Evolutionary conservation across 805 yeast species (phyloP).

Genomic region (Saccharomycopsis selenospora): DNA sequence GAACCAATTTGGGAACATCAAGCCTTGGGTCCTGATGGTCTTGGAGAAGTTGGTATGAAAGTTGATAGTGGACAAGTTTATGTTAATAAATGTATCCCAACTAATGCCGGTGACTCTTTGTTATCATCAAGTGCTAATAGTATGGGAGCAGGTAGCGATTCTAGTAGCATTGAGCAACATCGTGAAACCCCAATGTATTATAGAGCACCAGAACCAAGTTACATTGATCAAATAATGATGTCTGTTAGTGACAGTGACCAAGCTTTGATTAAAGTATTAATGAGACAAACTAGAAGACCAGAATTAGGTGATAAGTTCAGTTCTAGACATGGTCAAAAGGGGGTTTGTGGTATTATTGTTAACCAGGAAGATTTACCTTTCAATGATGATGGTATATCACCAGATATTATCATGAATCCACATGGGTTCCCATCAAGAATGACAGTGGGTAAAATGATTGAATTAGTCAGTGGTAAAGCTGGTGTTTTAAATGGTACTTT

Average conservation of each 20-base stretch:
- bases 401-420: slow-evolving; percentile 97
- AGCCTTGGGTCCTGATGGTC: slow-evolving; percentile 87
- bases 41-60: slow-evolving; percentile 91
- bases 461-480: slow-evolving; percentile 92
- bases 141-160: slow-evolving; percentile 24
- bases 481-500: slow-evolving; percentile 89
- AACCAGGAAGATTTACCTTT: slow-evolving; percentile 96
- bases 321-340: slow-evolving; percentile 97
- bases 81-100: slow-evolving; percentile 88
- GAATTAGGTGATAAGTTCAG: slow-evolving; percentile 97
- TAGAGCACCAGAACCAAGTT: slow-evolving; percentile 92
- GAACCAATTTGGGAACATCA: slow-evolving; percentile 81
- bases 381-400: slow-evolving; percentile 83
- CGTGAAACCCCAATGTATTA: slow-evolving; percentile 89
- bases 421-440: slow-evolving; percentile 99
- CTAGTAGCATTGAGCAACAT: slow-evolving; percentile 35
- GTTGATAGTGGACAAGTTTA: slow-evolving; percentile 91
- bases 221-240: slow-evolving; percentile 96
- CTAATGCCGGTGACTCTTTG: slow-evolving; percentile 66
- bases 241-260: slow-evolving; percentile 93
- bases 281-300: slow-evolving; percentile 95
- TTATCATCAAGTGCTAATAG: slow-evolving; percentile 30
- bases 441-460: slow-evolving; percentile 99
- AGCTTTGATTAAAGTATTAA: slow-evolving; percentile 82
- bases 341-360: slow-evolving; percentile 98